A percentile compares a stretch with the other conserved stretches of the same genome.
Conservation (phyloP, 2,329 filamentous ascomycete genomes). For the Diplocarpon mali region DNA sequence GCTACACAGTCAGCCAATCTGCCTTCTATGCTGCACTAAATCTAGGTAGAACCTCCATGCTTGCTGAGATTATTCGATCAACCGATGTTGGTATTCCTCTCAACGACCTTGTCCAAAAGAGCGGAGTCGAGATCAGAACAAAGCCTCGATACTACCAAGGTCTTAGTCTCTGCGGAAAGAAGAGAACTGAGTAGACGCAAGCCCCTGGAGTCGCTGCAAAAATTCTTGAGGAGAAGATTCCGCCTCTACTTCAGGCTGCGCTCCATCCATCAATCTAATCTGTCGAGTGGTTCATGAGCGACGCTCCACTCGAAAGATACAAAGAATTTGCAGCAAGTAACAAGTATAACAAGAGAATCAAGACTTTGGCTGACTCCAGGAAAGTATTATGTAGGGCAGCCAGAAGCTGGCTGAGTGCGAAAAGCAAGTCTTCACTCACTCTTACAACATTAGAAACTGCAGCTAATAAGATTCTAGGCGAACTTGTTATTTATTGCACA, state of each 20-base stretch:
- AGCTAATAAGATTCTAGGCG: constrained; percentile 33
- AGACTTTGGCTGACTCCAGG: constrained; percentile 45
- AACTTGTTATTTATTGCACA: constrained; percentile 56
- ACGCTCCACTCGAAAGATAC: constrained; percentile 57
- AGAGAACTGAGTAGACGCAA: constrained; percentile 63
- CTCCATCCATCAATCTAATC: constrained; percentile 47
- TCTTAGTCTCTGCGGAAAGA: constrained; percentile 63
- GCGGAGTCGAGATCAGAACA: constrained; percentile 48
- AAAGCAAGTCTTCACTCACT: constrained; percentile 36
- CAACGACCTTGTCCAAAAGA: constrained; percentile 53
- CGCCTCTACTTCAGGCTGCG: constrained; percentile 52
- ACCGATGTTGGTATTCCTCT: constrained; percentile 61
- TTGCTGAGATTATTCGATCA: constrained; percentile 51
- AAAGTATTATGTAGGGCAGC: constrained; percentile 55
- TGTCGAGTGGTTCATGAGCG: constrained; percentile 68
- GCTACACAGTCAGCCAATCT: constrained; percentile 21
- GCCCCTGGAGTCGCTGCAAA: constrained; percentile 44
- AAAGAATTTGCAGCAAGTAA: constrained; percentile 54
- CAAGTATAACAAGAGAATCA: constrained; percentile 48
- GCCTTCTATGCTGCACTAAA: constrained; percentile 36
- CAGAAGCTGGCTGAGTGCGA: constrained; percentile 47
- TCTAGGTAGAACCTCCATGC: constrained; percentile 41
- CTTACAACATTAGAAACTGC: no score
- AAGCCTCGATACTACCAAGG: constrained; percentile 69
- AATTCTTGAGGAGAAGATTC: constrained; percentile 33